Evolutionary conservation across 1,284 basidiomycete genomes (phyloP).

Genomic region (Austroboletus novae-zelandiae): DNA sequence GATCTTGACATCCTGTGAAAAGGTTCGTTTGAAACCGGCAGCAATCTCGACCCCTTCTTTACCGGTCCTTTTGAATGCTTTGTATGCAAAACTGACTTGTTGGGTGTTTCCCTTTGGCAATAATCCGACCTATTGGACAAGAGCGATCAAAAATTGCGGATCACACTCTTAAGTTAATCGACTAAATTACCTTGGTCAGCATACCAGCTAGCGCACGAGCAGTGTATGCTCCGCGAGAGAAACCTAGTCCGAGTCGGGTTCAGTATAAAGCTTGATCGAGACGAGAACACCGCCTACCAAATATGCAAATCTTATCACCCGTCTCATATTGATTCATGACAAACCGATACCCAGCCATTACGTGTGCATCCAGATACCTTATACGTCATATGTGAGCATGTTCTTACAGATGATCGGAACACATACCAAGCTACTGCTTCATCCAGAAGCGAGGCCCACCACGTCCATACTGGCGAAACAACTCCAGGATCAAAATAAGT

Average conservation of each 20-base stretch:
- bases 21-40: constrained; percentile 64
- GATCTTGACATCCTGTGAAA: constrained; percentile 55
- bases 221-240: constrained; percentile 76
- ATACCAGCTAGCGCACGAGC: constrained; percentile 73
- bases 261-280: background rate
- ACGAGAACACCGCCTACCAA: constrained; percentile 40
- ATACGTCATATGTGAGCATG: background rate
- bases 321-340: constrained; percentile 62
- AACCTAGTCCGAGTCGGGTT: constrained; percentile 41
- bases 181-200: constrained; percentile 41
- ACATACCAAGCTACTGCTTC: constrained; percentile 59
- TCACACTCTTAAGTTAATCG: background rate
- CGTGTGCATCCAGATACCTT: constrained; percentile 62
- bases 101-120: constrained; percentile 56
- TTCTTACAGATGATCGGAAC: background rate
- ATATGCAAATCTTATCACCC: constrained; percentile 63
- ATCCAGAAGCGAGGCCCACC: constrained; percentile 53
- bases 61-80: constrained; percentile 54
- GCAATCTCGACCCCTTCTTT: constrained; percentile 43
- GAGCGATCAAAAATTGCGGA: background rate
- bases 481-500: constrained; percentile 58
- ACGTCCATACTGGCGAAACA: constrained; percentile 48
- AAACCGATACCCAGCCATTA: constrained; percentile 63
- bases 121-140: constrained; percentile 48
- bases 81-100: constrained; percentile 66